These are phyloP conservation scores for Acidiella bohemica DNA, from an alignment of 495 filamentous ascomycete species.

Conservation along the genomic window DNA sequence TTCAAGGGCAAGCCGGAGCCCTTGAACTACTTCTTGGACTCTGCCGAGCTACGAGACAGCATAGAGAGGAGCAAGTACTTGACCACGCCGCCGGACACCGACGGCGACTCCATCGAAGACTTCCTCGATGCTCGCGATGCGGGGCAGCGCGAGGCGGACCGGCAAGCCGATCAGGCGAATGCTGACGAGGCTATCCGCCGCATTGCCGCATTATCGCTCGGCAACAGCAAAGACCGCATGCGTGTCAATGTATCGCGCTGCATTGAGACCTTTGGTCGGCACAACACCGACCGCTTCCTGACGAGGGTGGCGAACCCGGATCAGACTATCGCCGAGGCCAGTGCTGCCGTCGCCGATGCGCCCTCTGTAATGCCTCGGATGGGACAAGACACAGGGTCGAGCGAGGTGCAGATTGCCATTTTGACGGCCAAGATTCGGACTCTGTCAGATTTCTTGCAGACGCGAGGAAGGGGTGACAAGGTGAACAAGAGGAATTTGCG, in stretches of 20 bases:
- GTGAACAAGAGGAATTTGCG: constrained; percentile 84
- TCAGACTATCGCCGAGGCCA: not conserved
- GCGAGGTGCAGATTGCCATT: constrained; percentile 95
- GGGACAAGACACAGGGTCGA: constrained; percentile 81
- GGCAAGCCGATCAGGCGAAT: constrained; percentile 28
- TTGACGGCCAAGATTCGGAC: constrained; percentile 86
- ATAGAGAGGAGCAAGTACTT: constrained; percentile 52
- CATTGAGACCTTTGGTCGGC: constrained; percentile 77
- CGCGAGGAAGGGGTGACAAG: constrained; percentile 55
- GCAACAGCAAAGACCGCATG: constrained; percentile 57
- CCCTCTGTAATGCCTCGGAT: constrained; percentile 43
- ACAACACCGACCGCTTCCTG: constrained; percentile 66
- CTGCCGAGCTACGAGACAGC: constrained; percentile 47
- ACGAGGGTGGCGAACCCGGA: not conserved
- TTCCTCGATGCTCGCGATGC: not conserved
- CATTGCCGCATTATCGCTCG: constrained; percentile 62
- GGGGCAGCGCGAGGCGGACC: not conserved
- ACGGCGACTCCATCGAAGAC: not conserved
- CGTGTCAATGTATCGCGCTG: constrained; percentile 70
- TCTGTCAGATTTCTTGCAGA: constrained; percentile 47
- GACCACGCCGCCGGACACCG: constrained; percentile 31
- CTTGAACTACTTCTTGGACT: constrained; percentile 65
- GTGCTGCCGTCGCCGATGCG: not conserved
- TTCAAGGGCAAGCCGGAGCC: too few relatives aligned
- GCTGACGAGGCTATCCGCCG: constrained; percentile 56